Conservation (phyloP, 2,329 filamentous ascomycete species). For the Nigrospora osmanthi region DNA sequence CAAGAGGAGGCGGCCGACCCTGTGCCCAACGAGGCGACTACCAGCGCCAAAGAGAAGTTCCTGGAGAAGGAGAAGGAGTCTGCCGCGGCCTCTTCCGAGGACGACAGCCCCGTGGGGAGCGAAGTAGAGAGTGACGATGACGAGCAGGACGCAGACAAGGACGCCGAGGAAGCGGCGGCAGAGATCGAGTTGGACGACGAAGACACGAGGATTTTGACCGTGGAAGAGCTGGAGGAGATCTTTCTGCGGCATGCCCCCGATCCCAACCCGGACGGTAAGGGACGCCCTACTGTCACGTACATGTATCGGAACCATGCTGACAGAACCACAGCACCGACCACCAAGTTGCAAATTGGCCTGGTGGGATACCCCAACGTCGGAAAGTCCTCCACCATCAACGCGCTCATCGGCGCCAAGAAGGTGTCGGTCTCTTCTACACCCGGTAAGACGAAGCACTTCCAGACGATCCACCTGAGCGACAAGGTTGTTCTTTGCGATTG, state of each 20-base stretch:
- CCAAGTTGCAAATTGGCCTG: conserved; percentile 81
- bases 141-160: conserved; percentile 22
- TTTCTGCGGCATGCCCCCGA: conserved; percentile 71
- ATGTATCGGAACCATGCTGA: neutral
- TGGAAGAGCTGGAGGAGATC: conserved; percentile 84
- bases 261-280: conserved; percentile 43
- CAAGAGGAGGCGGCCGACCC: conserved; percentile 37
- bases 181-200: conserved; percentile 37
- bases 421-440: conserved; percentile 96
- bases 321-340: conserved; percentile 30
- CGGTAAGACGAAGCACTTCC: conserved; percentile 98
- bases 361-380: conserved; percentile 98
- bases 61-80: neutral
- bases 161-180: conserved; percentile 23
- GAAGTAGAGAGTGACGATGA: neutral
- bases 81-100: conserved; percentile 13
- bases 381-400: conserved; percentile 99
- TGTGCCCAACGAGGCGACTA: conserved; percentile 15
- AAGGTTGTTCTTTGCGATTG: conserved; percentile 93
- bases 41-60: conserved; percentile 19
- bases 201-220: conserved; percentile 76
- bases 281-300: neutral
- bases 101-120: conserved; percentile 3
- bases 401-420: conserved; percentile 96
- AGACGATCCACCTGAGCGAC: conserved; percentile 90